Conservation (phyloP, 495 filamentous ascomycete genomes). For the Talaromyces adpressus region DNA sequence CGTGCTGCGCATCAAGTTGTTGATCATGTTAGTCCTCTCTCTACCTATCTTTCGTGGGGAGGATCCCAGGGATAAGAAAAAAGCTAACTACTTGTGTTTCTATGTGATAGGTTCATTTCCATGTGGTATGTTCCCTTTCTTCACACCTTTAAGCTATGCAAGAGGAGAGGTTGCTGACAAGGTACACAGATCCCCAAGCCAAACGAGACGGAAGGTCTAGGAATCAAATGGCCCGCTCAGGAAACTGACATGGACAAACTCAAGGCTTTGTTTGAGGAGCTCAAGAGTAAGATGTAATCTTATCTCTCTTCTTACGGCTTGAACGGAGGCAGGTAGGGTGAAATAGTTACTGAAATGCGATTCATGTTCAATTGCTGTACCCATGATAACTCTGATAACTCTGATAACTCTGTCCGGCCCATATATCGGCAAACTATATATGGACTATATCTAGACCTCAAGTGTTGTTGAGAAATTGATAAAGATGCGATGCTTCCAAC, state of each 20-base stretch:
- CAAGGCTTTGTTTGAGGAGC: conserved; percentile 69
- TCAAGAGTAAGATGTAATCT: conserved; percentile 82
- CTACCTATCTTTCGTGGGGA: neutral
- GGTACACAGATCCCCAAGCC: conserved; percentile 82
- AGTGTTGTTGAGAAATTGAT: neutral
- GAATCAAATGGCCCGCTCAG: conserved; percentile 73
- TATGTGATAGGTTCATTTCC: conserved; percentile 69
- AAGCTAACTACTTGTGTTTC: neutral
- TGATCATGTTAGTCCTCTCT: conserved; percentile 62
- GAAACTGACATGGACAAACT: conserved; percentile 73
- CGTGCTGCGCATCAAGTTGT: conserved; percentile 89
- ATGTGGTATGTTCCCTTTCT: conserved; percentile 78
- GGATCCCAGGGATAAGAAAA: neutral
- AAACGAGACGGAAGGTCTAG: conserved; percentile 72
- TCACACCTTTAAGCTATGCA: no score
- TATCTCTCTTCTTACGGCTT: neutral
- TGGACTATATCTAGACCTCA: neutral
- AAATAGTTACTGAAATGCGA: neutral
- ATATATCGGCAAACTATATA: neutral
- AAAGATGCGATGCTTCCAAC: neutral
- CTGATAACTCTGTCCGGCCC: neutral
- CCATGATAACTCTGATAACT: neutral
- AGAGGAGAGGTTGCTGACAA: neutral
- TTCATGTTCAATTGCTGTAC: neutral
- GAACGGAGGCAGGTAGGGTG: neutral